Conservation (phyloP, 352 stramenopile genomes). For the Peronospora tabacina region DNA sequence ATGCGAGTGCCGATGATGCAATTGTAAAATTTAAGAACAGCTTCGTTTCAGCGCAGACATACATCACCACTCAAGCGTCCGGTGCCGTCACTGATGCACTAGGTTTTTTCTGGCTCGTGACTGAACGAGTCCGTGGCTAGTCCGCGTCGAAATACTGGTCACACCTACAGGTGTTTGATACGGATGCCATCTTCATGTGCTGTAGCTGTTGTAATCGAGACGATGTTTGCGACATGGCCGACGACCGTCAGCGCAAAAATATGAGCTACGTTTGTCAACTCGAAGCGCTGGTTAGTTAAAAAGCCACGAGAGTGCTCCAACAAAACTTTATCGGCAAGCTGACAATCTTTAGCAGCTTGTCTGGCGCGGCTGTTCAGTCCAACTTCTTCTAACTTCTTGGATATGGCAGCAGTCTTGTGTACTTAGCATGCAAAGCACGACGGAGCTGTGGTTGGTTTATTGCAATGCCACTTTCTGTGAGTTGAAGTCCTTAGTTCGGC, state of each 20-base stretch:
- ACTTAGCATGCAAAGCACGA: conserved; percentile 13
- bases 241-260: too few relatives aligned
- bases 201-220: not conserved
- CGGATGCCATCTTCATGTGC: conserved; percentile 22
- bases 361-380: conserved; percentile 16
- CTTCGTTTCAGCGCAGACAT: conserved; percentile 28
- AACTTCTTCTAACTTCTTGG: conserved; percentile 27
- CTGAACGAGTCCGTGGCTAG: conserved; percentile 23
- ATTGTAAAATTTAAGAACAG: conserved; percentile 20
- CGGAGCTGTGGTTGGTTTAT: conserved; percentile 15
- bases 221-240: too few relatives aligned
- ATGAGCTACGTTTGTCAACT: conserved; percentile 20
- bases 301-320: conserved; percentile 14
- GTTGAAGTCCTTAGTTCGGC: not conserved
- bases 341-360: conserved; percentile 16
- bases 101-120: conserved; percentile 19
- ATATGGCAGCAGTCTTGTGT: conserved; percentile 21
- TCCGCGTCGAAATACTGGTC: conserved; percentile 15
- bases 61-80: conserved; percentile 22
- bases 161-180: conserved; percentile 23
- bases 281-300: conserved; percentile 4
- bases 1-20: conserved; percentile 14
- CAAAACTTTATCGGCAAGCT: conserved; percentile 16
- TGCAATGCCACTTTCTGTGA: conserved; percentile 10
- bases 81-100: conserved; percentile 21